Evolutionary conservation across 768 basidiomycete species (phyloP).

Genomic region (Boletus tomentosulus): DNA sequence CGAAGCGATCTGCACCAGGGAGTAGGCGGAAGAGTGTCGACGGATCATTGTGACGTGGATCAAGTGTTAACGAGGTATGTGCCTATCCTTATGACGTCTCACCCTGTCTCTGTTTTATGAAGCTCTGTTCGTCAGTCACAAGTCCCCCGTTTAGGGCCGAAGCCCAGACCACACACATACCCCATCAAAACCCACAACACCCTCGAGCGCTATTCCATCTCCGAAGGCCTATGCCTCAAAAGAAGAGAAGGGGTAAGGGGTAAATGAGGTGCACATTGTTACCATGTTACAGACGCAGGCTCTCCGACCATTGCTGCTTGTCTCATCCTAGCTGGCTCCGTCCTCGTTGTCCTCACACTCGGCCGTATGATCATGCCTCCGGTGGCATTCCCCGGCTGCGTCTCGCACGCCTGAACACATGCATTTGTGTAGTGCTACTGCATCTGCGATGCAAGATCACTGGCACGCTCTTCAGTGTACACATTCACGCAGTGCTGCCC

Average conservation of each 20-base stretch:
- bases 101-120: background rate
- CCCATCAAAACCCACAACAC: slow-evolving; percentile 65
- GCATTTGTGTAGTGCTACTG: too few species aligned
- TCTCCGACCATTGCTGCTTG: too few species aligned
- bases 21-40: slow-evolving; percentile 71
- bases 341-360: too few species aligned
- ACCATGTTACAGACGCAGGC: background rate
- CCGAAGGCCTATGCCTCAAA: slow-evolving; percentile 42
- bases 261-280: slow-evolving; percentile 64
- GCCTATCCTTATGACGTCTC: background rate
- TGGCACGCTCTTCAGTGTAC: too few species aligned
- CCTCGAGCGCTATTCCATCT: slow-evolving; percentile 35
- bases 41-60: slow-evolving; percentile 40
- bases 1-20: slow-evolving; percentile 63
- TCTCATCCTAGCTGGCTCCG: too few species aligned
- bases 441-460: too few species aligned
- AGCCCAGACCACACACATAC: slow-evolving; percentile 51
- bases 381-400: too few species aligned
- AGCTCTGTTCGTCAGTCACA: slow-evolving; percentile 26
- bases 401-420: too few species aligned
- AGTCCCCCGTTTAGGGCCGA: slow-evolving; percentile 42
- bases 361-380: too few species aligned
- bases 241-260: slow-evolving; percentile 88
- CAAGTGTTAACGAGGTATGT: slow-evolving; percentile 74
- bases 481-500: too few species aligned